Base-by-base conservation (phyloP, 768 basidiomycete species). In the Suillus lakei region DNA sequence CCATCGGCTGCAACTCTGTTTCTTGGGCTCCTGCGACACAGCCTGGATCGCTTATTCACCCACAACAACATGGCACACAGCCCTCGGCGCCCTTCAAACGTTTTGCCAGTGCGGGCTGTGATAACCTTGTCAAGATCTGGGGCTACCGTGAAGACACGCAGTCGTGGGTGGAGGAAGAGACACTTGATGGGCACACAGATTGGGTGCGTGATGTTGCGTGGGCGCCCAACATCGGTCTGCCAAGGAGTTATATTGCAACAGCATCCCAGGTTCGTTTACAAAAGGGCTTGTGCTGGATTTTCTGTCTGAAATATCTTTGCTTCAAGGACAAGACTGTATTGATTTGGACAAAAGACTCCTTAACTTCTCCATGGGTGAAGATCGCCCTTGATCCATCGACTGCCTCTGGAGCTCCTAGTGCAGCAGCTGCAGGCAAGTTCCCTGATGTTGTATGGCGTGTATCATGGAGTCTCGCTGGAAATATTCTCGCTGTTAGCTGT, bases 151-250 rank as follows among this genome's bases (percentile, higher is more conserved):
- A 96, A 61, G 91, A 93, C 61, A 84, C 89, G 10, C 91, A 96
- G 76, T 87, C 92, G 9, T 98, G 96, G 95, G 84, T 86, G 16
- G 93, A 95, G 71, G 96, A 96, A 75, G 96, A 97, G 71, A 87
- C 84, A 0, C 86, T 99, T 28, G 92, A 94, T 59, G 96, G 95
- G 0, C 97, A 99, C 77, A 86, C 91, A 0, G 97, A 99, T 77
- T 99, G 97, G 97, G 96, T 99, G 26, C 85, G 97, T 55, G 97
- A 99, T 75, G 96, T 98, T n/a, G 94, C 97, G 0, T 99, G 96
- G 96, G 96, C 96, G 1, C 97, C 98, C 0, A 98, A 95, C 70
- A 96, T 98, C 67, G 98, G 98, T 0, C 84, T 99, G 18, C 95
- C 97, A 0, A 86, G 95, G 67, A 92, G 90, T 73, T 98, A 98